Evolutionary conservation across 2,329 filamentous ascomycete genomes (phyloP), one percentile per base, ranked within the genome.

Genomic region (Neoarthrinium moseri): DNA sequence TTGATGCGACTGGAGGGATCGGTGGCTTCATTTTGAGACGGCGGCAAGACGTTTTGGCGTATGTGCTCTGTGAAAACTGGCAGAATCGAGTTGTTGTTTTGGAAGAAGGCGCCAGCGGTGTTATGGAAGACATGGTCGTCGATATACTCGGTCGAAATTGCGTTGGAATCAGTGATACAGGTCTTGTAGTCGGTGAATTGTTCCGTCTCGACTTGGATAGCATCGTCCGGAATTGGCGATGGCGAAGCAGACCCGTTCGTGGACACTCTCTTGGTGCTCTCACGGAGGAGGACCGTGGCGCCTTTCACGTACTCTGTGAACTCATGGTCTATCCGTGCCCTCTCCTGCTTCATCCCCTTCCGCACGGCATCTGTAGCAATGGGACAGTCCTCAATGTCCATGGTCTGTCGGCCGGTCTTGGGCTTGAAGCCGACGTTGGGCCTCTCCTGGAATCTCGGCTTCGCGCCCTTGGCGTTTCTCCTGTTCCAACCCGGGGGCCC

Each of bases 51-150:
- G 66, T 87, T 81, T 29, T 87, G 77, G 51, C 90, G 87, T 63
- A 97, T 89, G 72, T 95, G 96, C 54, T 83, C 78, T 12, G 91
- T 95, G 69, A 97, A 95, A 13, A 74, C 71, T 23, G 89, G 83
- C 20, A 99, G 84, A 68, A 99, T 97, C 45, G 91, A 95, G 75
- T 97, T 97, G 79, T 99, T 99, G 77, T 99, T 99, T 64, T 99
- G 94, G 80, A 99, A 99, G 74, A 99, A 99, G 43, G 89, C 84
- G 49, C 91, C 91, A 10, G 94, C 94, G 3, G 88, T 89, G 71
- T 95, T 97, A 64, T 85, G 85, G 71, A 99, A 96, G 61, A 84
- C 74, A 72, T 87, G 94, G 65, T 83, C 72, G 61, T 86, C 89
- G 51, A 99, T 81, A 69, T 95, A 96, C 67, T 99, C 94, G 23